Conservation (phyloP, 2,329 filamentous ascomycete genomes). For the Trichoderma endophyticum region DNA sequence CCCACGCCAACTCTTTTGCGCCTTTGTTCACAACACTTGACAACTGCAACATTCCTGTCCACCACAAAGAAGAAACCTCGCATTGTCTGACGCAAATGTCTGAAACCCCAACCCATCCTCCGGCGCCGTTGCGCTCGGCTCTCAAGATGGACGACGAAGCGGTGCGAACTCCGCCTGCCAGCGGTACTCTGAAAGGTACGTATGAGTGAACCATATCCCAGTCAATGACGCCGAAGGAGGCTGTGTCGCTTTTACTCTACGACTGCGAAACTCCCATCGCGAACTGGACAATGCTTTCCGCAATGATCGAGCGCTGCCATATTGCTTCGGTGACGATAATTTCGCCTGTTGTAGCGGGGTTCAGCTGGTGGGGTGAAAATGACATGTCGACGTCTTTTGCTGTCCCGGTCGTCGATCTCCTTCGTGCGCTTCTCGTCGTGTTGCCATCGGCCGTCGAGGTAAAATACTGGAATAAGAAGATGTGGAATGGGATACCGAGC, state of each 20-base stretch:
- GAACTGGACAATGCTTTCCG: neutral
- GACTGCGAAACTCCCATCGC: neutral
- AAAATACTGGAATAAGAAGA: neutral
- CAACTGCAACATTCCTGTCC: neutral
- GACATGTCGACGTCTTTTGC: neutral
- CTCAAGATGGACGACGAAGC: constrained; percentile 44
- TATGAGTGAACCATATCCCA: constrained; percentile 19
- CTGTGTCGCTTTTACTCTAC: neutral
- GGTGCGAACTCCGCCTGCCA: constrained; percentile 36
- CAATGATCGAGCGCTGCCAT: neutral
- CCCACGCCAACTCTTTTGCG: neutral
- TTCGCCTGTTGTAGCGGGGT: neutral
- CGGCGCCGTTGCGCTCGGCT: constrained; percentile 37
- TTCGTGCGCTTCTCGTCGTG: neutral
- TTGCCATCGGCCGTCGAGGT: neutral
- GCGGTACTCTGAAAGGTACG: constrained; percentile 44
- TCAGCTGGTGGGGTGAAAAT: neutral
- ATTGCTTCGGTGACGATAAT: neutral
- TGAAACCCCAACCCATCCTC: constrained; percentile 26
- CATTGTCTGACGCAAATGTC: constrained; percentile 25
- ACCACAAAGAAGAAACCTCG: neutral
- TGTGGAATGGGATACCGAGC: neutral
- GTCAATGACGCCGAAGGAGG: neutral
- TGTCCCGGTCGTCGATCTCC: neutral
- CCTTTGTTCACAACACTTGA: neutral